Evolutionary conservation across 2,329 filamentous ascomycete species (phyloP).

Genomic region (Diaporthe amygdali): DNA sequence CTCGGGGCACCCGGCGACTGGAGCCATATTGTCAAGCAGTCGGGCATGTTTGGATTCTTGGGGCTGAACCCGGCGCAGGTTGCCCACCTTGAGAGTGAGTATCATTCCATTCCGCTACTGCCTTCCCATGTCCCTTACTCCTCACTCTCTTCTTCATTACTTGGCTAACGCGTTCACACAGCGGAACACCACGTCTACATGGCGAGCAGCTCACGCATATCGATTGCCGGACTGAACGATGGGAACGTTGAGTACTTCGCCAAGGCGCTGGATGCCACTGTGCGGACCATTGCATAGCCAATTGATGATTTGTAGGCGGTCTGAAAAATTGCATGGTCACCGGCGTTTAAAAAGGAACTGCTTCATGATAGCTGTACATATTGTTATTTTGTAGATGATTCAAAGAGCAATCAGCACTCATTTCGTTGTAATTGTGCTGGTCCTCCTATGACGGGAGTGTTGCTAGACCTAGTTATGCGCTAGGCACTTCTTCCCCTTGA

Average conservation of each 20-base stretch:
- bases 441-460: too few relatives aligned
- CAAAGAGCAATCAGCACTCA: background rate
- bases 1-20: conserved; percentile 42
- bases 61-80: conserved; percentile 56
- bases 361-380: background rate
- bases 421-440: background rate
- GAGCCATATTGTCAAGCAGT: conserved; percentile 42
- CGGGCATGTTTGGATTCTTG: conserved; percentile 49
- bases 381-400: background rate
- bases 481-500: too few relatives aligned
- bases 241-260: conserved; percentile 40
- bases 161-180: conserved; percentile 27
- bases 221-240: conserved; percentile 44
- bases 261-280: conserved; percentile 28
- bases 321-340: background rate
- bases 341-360: background rate
- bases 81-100: conserved; percentile 35
- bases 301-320: background rate
- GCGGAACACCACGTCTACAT: conserved; percentile 44
- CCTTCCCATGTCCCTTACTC: too few relatives aligned
- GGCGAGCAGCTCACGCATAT: conserved; percentile 44
- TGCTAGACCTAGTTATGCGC: too few relatives aligned
- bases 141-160: background rate
- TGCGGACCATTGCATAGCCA: conserved; percentile 4
- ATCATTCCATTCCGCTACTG: background rate